Evolutionary conservation across 2,329 filamentous ascomycete genomes (phyloP), one percentile per base, ranked within the genome.

Genomic region (Celoporthe dispersa): DNA sequence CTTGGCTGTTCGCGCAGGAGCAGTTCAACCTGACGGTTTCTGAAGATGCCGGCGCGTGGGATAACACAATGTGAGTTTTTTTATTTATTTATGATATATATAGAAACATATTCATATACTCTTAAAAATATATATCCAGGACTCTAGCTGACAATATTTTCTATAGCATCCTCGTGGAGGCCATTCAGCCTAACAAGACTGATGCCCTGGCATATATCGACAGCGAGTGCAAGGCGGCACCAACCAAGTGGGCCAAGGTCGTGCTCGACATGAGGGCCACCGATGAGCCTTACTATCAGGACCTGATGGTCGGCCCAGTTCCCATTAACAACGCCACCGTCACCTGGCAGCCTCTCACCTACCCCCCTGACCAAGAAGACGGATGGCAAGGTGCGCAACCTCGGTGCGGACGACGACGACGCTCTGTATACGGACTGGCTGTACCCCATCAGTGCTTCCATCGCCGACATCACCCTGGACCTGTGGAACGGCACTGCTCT

Each of bases 231-330:
- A 68, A 79, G 3, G 73, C 75, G 3, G 73, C 75, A 1, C 84
- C 84, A 1, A 67, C 74, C 2, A 78, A 81, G 25, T 85, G 82
- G 74, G 84, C 84, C 3, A 83, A 82, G 64, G 82, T 82, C 1
- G 73, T 81, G 2, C 73, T 86, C n/a, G 77, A 81, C 68, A 77
- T 81, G 74, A 77, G 80, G 9, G 77, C 83, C 2, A 78, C 80
- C 9, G 78, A 79, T 39, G 72, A 80, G 11, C 76, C 83, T 0
- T 77, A 79, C 51, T 81, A 80, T 28, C 77, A 80, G 35, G 81
- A 87, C 68, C 83, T 85, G 71, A 75, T 84, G 61, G 81, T 87
- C 22, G 85, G 85, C 0, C 85, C 85, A 22, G 74, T 87, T 33
- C 84, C 84, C 3, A 75, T 85, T 55, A 76, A 78, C 33, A 68